Conservation (phyloP, 192 early-diverging fungal genomes). For the Entomortierella parvispora region DNA sequence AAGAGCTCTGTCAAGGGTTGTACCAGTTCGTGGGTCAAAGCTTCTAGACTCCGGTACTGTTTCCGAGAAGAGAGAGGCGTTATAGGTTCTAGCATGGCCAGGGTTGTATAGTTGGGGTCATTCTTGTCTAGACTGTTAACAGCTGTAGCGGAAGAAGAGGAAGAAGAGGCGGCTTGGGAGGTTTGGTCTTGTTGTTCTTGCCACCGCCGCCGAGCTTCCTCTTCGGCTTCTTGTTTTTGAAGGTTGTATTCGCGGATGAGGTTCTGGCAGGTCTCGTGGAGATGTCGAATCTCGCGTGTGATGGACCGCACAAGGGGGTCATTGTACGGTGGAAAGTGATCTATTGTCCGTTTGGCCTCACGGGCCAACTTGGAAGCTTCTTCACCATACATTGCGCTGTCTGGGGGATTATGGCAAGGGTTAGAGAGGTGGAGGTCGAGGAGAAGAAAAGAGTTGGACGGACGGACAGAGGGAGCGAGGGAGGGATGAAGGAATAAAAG, state of each 20-base stretch:
- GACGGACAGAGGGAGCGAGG: not conserved
- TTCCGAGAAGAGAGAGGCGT: not conserved
- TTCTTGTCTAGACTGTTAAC: not conserved
- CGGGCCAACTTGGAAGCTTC: constrained; percentile 81
- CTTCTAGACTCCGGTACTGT: constrained; percentile 5
- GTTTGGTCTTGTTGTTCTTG: constrained; percentile 5
- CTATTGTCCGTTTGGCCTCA: constrained; percentile 80
- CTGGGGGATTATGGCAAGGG: not conserved
- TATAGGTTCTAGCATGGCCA: constrained; percentile 18
- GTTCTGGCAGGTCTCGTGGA: constrained; percentile 62
- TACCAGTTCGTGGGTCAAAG: constrained; percentile 18
- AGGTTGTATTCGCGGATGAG: constrained; percentile 49
- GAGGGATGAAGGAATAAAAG: too few species aligned
- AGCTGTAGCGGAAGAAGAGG: constrained; percentile 1
- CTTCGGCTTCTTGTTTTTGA: constrained; percentile 22
- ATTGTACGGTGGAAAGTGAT: constrained; percentile 82
- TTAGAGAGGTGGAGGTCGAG: not conserved
- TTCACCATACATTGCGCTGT: constrained; percentile 75
- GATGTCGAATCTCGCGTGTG: constrained; percentile 78
- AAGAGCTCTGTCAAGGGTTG: constrained; percentile 53
- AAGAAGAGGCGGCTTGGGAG: too few species aligned
- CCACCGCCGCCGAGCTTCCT: constrained; percentile 22
- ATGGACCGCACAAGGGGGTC: constrained; percentile 83
- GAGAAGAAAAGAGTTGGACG: constrained; percentile 1
- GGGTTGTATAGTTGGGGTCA: constrained; percentile 30